phyloP scores from a whole-genome alignment of 2,329 filamentous ascomycete genomes.

The Metarhizium anisopliae region DNA sequence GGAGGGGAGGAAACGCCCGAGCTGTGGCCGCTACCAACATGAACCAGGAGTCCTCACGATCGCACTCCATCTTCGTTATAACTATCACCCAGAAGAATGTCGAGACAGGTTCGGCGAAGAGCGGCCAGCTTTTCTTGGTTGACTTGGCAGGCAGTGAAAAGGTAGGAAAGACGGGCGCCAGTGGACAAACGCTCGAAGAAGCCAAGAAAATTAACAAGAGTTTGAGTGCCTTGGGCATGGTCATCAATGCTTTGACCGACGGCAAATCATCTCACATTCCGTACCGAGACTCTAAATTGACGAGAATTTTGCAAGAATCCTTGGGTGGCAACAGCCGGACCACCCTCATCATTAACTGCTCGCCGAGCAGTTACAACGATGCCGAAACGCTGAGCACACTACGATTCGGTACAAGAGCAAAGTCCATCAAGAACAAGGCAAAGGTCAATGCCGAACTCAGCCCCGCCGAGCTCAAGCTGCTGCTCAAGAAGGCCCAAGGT shows the following conservation, averaged over 20 bases:
- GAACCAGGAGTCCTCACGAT: conserved; percentile 97
- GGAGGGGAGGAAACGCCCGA: conserved; percentile 78
- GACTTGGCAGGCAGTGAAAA: conserved; percentile 98
- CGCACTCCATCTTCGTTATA: conserved; percentile 96
- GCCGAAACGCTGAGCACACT: conserved; percentile 86
- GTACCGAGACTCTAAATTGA: conserved; percentile 96
- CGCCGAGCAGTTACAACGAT: conserved; percentile 98
- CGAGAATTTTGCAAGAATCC: conserved; percentile 92
- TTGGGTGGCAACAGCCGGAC: conserved; percentile 96
- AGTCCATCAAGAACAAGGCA: conserved; percentile 99
- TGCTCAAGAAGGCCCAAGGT: conserved; percentile 85
- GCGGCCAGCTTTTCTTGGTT: conserved; percentile 91
- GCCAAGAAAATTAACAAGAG: conserved; percentile 99
- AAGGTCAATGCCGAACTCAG: conserved; percentile 99
- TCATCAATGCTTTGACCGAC: conserved; percentile 95
- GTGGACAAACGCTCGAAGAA: conserved; percentile 92
- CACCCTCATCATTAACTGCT: conserved; percentile 98
- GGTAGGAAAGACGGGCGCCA: conserved; percentile 96
- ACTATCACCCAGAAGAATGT: conserved; percentile 97
- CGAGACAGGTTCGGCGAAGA: conserved; percentile 91
- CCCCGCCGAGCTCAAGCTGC: conserved; percentile 83
- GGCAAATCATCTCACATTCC: conserved; percentile 94
- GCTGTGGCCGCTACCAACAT: conserved; percentile 97
- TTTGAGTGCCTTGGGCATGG: conserved; percentile 95
- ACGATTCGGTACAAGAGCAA: conserved; percentile 90